Base-by-base conservation (phyloP, 257 asterid genomes). In the Nicotiana obtusifolia region DNA sequence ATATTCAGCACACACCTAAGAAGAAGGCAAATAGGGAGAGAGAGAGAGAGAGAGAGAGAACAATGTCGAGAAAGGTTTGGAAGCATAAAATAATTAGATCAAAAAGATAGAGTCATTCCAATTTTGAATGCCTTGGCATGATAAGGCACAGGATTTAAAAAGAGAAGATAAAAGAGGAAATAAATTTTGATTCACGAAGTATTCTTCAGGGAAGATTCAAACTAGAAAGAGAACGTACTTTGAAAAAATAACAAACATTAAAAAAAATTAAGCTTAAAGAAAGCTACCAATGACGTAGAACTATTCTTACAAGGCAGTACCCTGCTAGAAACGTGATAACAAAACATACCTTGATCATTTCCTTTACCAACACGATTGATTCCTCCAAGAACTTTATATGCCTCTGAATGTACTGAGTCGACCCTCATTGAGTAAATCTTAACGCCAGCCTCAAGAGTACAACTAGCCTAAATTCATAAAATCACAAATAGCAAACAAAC, bases 401-500 rank as follows among this genome's bases (percentile, higher is more conserved):
- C 99, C 87, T 96, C 99, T 47, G 98, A 94, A 86, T 94, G 97
- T 60, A 91, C 95, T 1, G 98, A 94, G 88, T 96, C 99, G 84
- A 96, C 99, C 90, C 99, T 93, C 95, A 92, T 86, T 71, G 99
- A 91, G 83, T 96, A 96, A 82, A 96, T 96, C 90, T 96, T 96
- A 82, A 93, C 98, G 84, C 99, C 99, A 85, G 98, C 99, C 87
- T 96, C 98, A 80, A 96, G 98, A 31, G 98, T 94, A 88, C 98
- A 94, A 84, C 99, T 96, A 26, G 99, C 99, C 99, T 95, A 83
- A 84, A 33, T 82, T 73, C 75, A 30, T 44, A n/a, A 83, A 31
- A 80, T 41, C 20, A 33, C 57, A 22, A 57, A 62, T 20, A 22
- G n/a, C 66, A 47, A 41, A 75, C 41, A 26, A 52, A 15, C 16